Base-by-base conservation (phyloP, 2,329 filamentous ascomycete species). In the Pseudopithomyces maydicus region DNA sequence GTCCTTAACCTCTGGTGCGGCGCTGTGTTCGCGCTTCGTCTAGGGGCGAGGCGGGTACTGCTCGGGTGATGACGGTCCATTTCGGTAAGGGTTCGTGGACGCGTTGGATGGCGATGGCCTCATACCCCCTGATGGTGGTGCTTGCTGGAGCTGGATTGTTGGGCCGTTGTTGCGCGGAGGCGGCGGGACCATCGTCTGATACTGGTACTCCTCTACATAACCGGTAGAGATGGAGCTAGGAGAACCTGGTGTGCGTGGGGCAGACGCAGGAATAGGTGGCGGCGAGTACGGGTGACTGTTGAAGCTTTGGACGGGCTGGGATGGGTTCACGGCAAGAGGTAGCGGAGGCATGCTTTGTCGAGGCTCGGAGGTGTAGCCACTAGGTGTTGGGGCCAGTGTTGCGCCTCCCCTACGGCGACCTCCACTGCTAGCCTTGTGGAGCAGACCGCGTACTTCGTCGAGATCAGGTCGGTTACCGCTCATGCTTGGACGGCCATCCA, bases 361-460 rank as follows among this genome's bases (percentile, higher is more conserved):
- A 15, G 47, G 44, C 7, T 59, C 61, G 23, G 67, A 63, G 20
- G 55, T 61, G 6, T 62, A 70, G 6, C 54, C 43, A 26, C 62
- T 61, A 12, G 57, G 54, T 17, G 63, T 65, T 10, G 69, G 69
- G 7, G 69, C 68, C 17, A 70, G 61, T 5, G 66, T 67, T 14
- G 65, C 43, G 2, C 66, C 67, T 20, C 70, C 69, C 51, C 72
- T 75, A 54, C 80, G 73, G 66, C 79, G 80, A 26, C 80, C 81
- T 10, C 67, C 68, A 5, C 77, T 80, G 69, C 72, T 79, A 42
- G 74, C 78, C 48, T 80, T 78, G 53, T 74, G 74, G 1, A 82
- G 67, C 12, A 81, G 57, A 23, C 78, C 76, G 19, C 77, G 74
- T 12, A 82, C 74, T 52, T 82, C 79, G n/a, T 81, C 78, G 20